Conservation (phyloP, 169 alveolate species). For the Babesia bigemina region DNA sequence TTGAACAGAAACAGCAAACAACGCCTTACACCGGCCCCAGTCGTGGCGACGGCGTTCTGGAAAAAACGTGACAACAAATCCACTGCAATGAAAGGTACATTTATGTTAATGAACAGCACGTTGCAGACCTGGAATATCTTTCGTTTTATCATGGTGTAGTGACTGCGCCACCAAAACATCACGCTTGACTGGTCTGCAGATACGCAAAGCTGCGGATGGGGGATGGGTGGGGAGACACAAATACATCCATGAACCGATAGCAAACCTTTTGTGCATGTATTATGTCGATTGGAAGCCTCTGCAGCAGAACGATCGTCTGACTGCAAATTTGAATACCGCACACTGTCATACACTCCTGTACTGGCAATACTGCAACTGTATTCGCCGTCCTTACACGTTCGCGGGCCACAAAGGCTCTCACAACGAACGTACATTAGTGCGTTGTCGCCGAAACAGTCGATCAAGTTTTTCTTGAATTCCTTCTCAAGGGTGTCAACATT, state of each 20-base stretch:
- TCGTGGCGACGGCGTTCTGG: slow-evolving; percentile 8
- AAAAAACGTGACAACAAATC: slow-evolving; percentile 32
- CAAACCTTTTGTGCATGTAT: not conserved
- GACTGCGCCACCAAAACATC: slow-evolving; percentile 27
- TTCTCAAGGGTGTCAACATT: not conserved
- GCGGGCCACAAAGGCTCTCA: not conserved
- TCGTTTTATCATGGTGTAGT: slow-evolving; percentile 15
- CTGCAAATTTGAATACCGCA: too few species aligned
- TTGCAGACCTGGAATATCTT: slow-evolving; percentile 54
- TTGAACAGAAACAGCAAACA: slow-evolving; percentile 24
- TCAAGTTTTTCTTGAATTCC: slow-evolving; percentile 2
- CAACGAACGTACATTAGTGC: not conserved
- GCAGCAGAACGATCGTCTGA: not conserved
- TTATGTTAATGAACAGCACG: slow-evolving; percentile 36
- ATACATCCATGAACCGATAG: too few species aligned
- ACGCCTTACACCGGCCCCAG: not conserved
- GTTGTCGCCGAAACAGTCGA: slow-evolving; percentile 24
- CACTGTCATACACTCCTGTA: not conserved
- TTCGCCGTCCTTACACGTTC: not conserved
- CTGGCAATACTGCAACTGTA: not conserved
- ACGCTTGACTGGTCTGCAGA: not conserved
- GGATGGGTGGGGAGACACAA: not conserved
- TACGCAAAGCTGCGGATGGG: slow-evolving; percentile 1
- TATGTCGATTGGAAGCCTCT: not conserved
- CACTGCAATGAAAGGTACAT: slow-evolving; percentile 44